These are phyloP conservation scores for Cajanus cajan DNA, from an alignment of 306 rosid genomes.

Conservation along the genomic window DNA sequence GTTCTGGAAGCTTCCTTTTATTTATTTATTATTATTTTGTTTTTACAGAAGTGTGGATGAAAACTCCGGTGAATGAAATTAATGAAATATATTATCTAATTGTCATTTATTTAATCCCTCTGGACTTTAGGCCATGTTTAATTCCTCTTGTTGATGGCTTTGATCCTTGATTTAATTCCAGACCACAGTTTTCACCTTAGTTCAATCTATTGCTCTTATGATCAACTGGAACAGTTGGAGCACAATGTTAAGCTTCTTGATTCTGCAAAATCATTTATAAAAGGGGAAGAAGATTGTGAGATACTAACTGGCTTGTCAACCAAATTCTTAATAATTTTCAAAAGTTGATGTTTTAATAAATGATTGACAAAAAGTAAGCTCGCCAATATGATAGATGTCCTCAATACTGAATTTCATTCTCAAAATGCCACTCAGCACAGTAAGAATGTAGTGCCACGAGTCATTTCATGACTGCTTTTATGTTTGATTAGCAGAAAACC, in stretches of 20 bases:
- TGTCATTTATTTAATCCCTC: neutral
- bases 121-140: neutral
- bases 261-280: conserved; percentile 49
- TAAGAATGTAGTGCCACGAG: conserved; percentile 1
- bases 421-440: conserved; percentile 14
- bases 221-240: conserved; percentile 37
- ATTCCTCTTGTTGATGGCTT: neutral
- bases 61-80: no score
- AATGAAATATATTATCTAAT: no score
- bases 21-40: no score
- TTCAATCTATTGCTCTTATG: conserved; percentile 39
- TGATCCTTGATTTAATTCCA: conserved; percentile 33
- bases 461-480: conserved; percentile 33
- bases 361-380: conserved; percentile 47
- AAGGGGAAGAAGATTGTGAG: conserved; percentile 32
- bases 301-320: conserved; percentile 31
- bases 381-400: conserved; percentile 51
- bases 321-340: conserved; percentile 37
- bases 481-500: conserved; percentile 47
- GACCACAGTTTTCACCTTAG: conserved; percentile 45
- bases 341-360: conserved; percentile 32
- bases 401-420: conserved; percentile 55
- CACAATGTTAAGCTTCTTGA: conserved; percentile 41
- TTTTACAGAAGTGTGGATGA: no score
- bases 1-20: no score